A percentile compares a stretch with the other conserved stretches of the same genome.
Evolutionary conservation across 331 rosid species (phyloP).

Genomic region (Malus hybrid): DNA sequence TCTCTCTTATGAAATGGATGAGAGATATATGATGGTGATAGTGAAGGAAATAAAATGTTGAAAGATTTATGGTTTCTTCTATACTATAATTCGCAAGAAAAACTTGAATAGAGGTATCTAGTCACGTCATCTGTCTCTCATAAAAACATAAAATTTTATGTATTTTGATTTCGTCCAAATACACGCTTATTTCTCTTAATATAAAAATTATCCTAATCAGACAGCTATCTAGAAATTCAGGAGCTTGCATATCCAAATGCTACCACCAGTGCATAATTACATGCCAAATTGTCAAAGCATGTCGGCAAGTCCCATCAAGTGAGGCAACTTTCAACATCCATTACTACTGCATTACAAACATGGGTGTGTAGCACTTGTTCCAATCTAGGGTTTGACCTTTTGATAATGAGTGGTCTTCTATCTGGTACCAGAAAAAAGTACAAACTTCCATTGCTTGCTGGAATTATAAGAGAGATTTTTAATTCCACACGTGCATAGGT

Average conservation of each 20-base stretch:
- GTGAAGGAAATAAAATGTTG: background rate
- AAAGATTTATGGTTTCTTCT: background rate
- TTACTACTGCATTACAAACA: background rate
- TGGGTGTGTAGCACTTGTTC: background rate
- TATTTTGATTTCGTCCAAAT: too few relatives aligned
- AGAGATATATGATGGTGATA: background rate
- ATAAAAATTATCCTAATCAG: too few relatives aligned
- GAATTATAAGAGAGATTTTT: background rate
- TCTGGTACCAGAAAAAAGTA: constrained; percentile 11
- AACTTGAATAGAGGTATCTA: too few relatives aligned
- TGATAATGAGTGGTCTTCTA: constrained; percentile 1
- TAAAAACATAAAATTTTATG: too few relatives aligned
- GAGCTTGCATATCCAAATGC: background rate
- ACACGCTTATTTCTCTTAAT: too few relatives aligned
- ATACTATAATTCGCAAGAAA: background rate
- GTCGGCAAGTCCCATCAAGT: background rate
- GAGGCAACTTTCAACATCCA: background rate
- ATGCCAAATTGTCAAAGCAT: background rate
- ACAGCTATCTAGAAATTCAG: too few relatives aligned
- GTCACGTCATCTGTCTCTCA: too few relatives aligned
- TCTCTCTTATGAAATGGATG: background rate
- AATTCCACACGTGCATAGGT: constrained; percentile 3
- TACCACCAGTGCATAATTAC: background rate
- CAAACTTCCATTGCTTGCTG: background rate
- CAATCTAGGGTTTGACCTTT: constrained; percentile 8